phyloP scores from a whole-genome alignment of 2,329 filamentous ascomycete species.

The Bisporella sp. region DNA sequence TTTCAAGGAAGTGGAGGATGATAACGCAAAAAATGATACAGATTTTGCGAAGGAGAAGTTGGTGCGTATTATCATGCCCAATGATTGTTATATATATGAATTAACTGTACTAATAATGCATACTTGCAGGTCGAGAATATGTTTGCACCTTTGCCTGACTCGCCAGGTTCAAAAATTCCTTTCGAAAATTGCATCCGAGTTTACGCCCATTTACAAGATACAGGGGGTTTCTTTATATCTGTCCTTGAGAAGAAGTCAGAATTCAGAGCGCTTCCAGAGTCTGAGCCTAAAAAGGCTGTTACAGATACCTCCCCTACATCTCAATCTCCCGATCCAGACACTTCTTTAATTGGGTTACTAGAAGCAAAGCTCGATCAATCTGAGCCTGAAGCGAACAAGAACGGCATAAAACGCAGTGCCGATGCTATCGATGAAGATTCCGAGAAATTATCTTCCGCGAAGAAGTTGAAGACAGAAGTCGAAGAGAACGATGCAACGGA shows the following conservation, averaged over 20 bases:
- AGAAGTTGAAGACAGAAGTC: constrained; percentile 39
- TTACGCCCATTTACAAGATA: constrained; percentile 93
- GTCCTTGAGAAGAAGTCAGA: constrained; percentile 89
- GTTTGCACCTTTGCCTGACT: constrained; percentile 61
- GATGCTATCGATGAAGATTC: constrained; percentile 24
- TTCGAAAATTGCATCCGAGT: constrained; percentile 88
- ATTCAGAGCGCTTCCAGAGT: constrained; percentile 70
- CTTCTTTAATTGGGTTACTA: constrained; percentile 35
- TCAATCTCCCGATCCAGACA: constrained; percentile 13
- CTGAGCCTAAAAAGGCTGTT: constrained; percentile 38
- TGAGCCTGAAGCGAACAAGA: constrained; percentile 4
- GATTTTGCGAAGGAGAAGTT: too few relatives aligned
- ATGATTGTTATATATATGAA: too few relatives aligned
- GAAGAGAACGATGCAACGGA: constrained; percentile 25
- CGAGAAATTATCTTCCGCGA: constrained; percentile 21
- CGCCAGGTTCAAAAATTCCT: constrained; percentile 56
- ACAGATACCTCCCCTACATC: constrained; percentile 31
- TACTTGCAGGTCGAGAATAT: constrained; percentile 70
- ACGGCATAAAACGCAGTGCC: constrained; percentile 28
- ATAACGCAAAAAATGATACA: constrained; percentile 52
- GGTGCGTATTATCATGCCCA: too few relatives aligned
- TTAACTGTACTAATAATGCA: constrained; percentile 40
- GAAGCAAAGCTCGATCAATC: constrained; percentile 26
- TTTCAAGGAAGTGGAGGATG: constrained; percentile 75
- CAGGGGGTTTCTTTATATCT: constrained; percentile 94